Evolutionary conservation across 148 eudicot genomes (phyloP), one percentile per base, ranked within the genome.

Genomic region (Linanthus parryae): DNA sequence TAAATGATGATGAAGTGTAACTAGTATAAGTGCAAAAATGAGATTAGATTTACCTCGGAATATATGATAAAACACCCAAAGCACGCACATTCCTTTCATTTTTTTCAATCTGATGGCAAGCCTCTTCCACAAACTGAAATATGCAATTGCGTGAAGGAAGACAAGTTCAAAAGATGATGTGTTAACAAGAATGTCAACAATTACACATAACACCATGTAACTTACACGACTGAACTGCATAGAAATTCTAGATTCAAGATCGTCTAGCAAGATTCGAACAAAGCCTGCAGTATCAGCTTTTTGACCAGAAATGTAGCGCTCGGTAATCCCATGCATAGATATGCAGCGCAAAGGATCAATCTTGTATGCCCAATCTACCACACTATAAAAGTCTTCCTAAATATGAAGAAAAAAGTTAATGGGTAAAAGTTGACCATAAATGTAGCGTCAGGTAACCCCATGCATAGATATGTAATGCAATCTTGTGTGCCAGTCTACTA

Each of bases 61-160:
- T 85, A 61, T 82, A 90, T 35, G 95, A 67, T 65, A 90, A 61
- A 55, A 85, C 91, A 64, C 97, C 97, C 52, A 76, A 47, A 60
- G 83, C 84, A 48, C 85, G 78, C 22, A 80, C 83, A 69, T 83
- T 90, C 53, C 78, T 62, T 64, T 90, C 97, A 74, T 83, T 75
- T 78, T 78, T 85, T 69, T 86, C 97, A 59, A 90, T 83, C 73
- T 86, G 97, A 67, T 86, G 97, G 74, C 95, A 90, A 57, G 89
- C 81, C 65, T 90, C 97, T 51, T 90, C 92, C 41, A 90, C 97
- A 78, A 83, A 90, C 97, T 90, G 85, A 61, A 70, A 62, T 15
- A n/a, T n/a, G n/a, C n/a, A n/a, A n/a, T n/a, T n/a, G n/a, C n/a
- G n/a, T n/a, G n/a, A n/a, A n/a, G n/a, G n/a, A n/a, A n/a, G n/a